phyloP scores from a whole-genome alignment of 805 yeast genomes.

The Wickerhamomyces alni region DNA sequence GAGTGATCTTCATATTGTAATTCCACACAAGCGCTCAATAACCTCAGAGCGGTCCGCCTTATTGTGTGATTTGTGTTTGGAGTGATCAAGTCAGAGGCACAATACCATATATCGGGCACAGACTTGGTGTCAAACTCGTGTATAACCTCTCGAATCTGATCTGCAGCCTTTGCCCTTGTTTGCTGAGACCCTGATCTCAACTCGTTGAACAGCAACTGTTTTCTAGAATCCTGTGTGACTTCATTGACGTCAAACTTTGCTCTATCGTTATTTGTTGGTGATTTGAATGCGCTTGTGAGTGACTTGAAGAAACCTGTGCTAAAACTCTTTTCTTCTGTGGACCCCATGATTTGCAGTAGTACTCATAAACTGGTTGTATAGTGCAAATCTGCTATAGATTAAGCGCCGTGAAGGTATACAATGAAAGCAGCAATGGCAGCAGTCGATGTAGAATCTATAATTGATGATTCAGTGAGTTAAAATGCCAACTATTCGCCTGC shows the following conservation, averaged over 20 bases:
- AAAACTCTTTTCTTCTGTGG: constrained; percentile 7
- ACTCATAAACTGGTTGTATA: too few species aligned
- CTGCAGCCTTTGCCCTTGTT: constrained; percentile 44
- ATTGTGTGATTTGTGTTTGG: constrained; percentile 25
- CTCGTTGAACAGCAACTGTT: constrained; percentile 32
- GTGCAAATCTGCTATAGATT: too few species aligned
- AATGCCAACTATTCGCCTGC: too few species aligned
- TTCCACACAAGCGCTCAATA: constrained; percentile 51
- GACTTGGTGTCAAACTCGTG: constrained; percentile 48
- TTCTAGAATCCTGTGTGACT: constrained; percentile 39
- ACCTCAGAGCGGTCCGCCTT: constrained; percentile 43
- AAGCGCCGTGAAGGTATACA: too few species aligned
- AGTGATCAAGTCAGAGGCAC: constrained; percentile 49
- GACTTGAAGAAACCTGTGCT: constrained; percentile 20
- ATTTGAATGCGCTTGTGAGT: constrained; percentile 19
- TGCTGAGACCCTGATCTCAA: constrained; percentile 32
- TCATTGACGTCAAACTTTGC: constrained; percentile 33
- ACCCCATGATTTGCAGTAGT: too few species aligned
- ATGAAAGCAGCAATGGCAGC: too few species aligned
- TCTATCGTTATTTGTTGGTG: constrained; percentile 17
- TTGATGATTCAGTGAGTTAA: too few species aligned
- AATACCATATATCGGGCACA: constrained; percentile 72
- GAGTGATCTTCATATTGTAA: constrained; percentile 42
- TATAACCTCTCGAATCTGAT: constrained; percentile 42
- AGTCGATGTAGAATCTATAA: too few species aligned